Base-by-base conservation (phyloP, 768 basidiomycete genomes). In the Boletus edulis region DNA sequence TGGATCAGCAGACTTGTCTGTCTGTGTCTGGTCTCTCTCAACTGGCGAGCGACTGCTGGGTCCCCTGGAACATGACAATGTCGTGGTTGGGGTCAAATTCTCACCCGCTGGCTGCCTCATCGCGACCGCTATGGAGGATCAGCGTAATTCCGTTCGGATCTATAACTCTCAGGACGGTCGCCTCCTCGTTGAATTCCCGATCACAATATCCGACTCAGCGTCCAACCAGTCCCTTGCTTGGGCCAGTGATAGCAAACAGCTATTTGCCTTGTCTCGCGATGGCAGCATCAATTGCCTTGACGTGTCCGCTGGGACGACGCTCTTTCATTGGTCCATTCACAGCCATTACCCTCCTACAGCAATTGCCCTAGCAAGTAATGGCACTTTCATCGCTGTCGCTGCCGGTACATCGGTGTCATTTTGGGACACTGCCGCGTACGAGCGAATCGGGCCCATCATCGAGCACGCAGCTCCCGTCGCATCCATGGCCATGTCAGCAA, bases 401-500 rank as follows among this genome's bases (percentile, higher is more conserved):
- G 49, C 39, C 11, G 39, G 22, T 14, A 18, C 49, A 3, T 29
- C 38, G n/a, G 12, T 49, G 12, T 49, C 49, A 12, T 44, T 55
- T 3, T 55, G 49, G 42, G 48, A 51, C 35, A 31, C 42, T 9
- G 17, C 27, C 2, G 38, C 42, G 2, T 11, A 38, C n/a, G 15
- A 51, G 18, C 20, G 24, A 31, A 55, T 55, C 2, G 54, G 43
- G 12, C 9, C 43, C 11, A 20, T 52, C 37, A 15, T 39, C 10
- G 22, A 39, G 6, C 31, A 39, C 2, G 15, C 13, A n/a, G 17
- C n/a, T 29, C 11, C 11, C 7, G 10, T 51, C 35, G 7, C 4
- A 15, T 54, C 46, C 35, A 54, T 49, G 47, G 40, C 42, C 8
- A 55, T 55, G 8, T 51, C 54, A 11, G 4, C 20, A 27, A 44